Percentiles rank a stretch among this genome's conserved stretches.
These are phyloP conservation scores for Ophiostoma himal-ulmi DNA, from an alignment of 2,329 filamentous ascomycete genomes.

Conservation along the genomic window DNA sequence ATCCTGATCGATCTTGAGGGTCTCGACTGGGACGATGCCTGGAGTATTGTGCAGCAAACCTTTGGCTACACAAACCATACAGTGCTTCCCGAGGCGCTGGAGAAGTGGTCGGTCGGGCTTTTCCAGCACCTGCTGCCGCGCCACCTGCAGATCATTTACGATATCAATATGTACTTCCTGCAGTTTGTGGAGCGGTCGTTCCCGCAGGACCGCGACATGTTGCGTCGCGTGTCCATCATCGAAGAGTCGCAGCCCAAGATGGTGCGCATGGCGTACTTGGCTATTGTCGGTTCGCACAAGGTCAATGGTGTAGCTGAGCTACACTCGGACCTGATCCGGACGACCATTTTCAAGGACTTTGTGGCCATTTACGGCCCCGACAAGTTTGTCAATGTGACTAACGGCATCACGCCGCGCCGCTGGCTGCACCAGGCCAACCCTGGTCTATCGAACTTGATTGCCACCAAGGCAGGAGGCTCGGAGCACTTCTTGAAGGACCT, in stretches of 20 bases:
- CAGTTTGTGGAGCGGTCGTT: constrained; percentile 86
- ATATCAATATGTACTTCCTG: constrained; percentile 93
- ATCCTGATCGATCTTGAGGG: constrained; percentile 87
- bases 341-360: constrained; percentile 99
- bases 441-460: constrained; percentile 82
- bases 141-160: constrained; percentile 95
- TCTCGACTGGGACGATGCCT: constrained; percentile 87
- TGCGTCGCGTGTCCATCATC: constrained; percentile 87
- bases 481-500: constrained; percentile 80
- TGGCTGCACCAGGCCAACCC: constrained; percentile 99
- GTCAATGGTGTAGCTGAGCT: constrained; percentile 97
- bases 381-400: constrained; percentile 98
- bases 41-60: constrained; percentile 68
- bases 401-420: constrained; percentile 90
- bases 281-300: constrained; percentile 96
- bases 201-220: constrained; percentile 80
- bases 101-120: constrained; percentile 96
- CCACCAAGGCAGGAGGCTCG: constrained; percentile 76
- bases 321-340: constrained; percentile 96
- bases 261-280: constrained; percentile 94
- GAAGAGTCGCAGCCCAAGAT: constrained; percentile 96
- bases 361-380: constrained; percentile 90
- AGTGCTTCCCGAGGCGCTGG: constrained; percentile 88
- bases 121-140: constrained; percentile 88
- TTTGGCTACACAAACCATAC: constrained; percentile 99